Evolutionary conservation across 805 yeast species (phyloP), one percentile per base, ranked within the genome.

Genomic region (Danielia reshetovae): DNA sequence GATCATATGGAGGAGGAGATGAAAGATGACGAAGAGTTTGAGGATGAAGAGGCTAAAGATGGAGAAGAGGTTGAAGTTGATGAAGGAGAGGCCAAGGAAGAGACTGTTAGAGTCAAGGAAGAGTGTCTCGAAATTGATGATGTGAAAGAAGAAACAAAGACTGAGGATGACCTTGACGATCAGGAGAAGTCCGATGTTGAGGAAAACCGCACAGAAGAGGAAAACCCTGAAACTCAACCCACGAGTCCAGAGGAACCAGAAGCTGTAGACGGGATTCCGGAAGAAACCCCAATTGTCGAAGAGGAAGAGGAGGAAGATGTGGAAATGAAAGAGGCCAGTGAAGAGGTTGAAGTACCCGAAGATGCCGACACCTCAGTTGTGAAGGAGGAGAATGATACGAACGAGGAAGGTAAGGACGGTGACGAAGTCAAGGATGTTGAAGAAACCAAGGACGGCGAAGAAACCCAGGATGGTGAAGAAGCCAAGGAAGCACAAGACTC

Each of bases 21-120:
- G 15, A 39, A 40, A 30, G 39, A 29, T 15, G 46, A 32, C 23
- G 41, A 33, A 30, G 35, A 32, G 18, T 15, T 33, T 4, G 18
- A 25, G n/a, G 27, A 22, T n/a, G n/a, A n/a, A n/a, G n/a, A n/a
- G n/a, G n/a, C n/a, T n/a, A n/a, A n/a, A n/a, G n/a, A n/a, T n/a
- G 14, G 44, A 38, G 36, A 37, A 15, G 27, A 38, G 18, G 22
- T 25, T n/a, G 34, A 22, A 23, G 24, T 19, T 8, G 17, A 18
- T 8, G 30, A 29, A 29, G 27, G 27, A 18, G 22, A n/a, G 11
- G 14, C 9, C 7, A 17, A 15, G 22, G 26, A 23, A 27, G 27
- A 9, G 7, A 10, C 21, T 4, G 9, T 4, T 4, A 9, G n/a
- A 2, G 30, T 9, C 9, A 17, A 28, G 7, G 10, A 12, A 17